Evolutionary conservation across 176 grass and related monocot genomes (phyloP).

Genomic region (Aegilops speltoides): DNA sequence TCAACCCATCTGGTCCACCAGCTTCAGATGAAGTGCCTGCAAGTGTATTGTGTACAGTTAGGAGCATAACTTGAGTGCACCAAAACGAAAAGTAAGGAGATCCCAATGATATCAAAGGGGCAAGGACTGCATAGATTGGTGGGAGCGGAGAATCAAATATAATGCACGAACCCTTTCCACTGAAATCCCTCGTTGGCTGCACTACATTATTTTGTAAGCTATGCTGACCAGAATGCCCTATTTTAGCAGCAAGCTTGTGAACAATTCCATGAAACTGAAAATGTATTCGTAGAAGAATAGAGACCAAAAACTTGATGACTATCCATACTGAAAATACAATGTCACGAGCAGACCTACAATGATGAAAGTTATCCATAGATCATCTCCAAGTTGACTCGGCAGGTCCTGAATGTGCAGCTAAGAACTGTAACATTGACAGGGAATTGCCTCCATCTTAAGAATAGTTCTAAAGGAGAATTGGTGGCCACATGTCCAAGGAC

Average conservation of each 20-base stretch:
- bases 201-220: not conserved
- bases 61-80: not conserved
- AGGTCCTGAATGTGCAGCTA: not conserved
- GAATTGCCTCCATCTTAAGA: not conserved
- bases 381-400: not conserved
- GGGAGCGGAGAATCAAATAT: not conserved
- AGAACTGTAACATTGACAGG: not conserved
- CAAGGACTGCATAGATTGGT: not conserved
- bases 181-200: not conserved
- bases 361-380: not conserved
- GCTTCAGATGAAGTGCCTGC: constrained; percentile 31
- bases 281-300: not conserved
- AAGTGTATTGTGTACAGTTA: constrained; percentile 25
- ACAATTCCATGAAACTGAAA: not conserved
- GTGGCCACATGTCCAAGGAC: not conserved
- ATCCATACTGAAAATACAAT: not conserved
- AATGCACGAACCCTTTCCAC: not conserved
- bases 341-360: not conserved
- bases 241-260: not conserved
- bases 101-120: not conserved
- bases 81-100: not conserved
- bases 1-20: constrained; percentile 41
- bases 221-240: not conserved
- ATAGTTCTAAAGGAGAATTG: not conserved
- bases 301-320: not conserved